A percentile compares a stretch with the other conserved stretches of the same genome.
Evolutionary conservation across 2,329 filamentous ascomycete species (phyloP).

Genomic region (Dactylellina parvicollis): DNA sequence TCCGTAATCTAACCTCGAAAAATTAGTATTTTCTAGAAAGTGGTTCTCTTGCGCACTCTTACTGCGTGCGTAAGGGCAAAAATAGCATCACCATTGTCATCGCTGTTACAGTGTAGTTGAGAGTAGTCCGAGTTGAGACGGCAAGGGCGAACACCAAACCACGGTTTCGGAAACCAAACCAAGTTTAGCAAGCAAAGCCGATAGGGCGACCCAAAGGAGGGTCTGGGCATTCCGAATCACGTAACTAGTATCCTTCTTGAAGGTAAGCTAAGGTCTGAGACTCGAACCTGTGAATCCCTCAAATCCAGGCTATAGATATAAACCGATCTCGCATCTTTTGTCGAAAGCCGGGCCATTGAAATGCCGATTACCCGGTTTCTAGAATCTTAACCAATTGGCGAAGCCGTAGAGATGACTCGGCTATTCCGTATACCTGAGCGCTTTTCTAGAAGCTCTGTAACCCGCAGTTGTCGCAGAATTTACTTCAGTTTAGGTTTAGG

Average conservation of each 20-base stretch:
- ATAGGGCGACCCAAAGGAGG: neutral
- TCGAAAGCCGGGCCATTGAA: neutral
- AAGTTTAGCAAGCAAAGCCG: slow-evolving; percentile 20
- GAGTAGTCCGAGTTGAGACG: slow-evolving; percentile 22
- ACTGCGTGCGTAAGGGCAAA: slow-evolving; percentile 11
- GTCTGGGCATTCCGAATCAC: slow-evolving; percentile 29
- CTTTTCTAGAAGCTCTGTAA: too few species aligned
- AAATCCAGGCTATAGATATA: slow-evolving; percentile 8
- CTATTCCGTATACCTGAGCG: too few species aligned
- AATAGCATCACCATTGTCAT: slow-evolving; percentile 14
- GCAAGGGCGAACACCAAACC: slow-evolving; percentile 29
- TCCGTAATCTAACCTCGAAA: too few species aligned
- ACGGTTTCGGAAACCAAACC: slow-evolving; percentile 26
- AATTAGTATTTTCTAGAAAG: too few species aligned
- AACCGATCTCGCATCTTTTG: neutral
- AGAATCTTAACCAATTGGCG: neutral
- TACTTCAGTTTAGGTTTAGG: too few species aligned
- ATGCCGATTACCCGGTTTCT: slow-evolving; percentile 36
- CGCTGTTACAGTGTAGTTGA: slow-evolving; percentile 15
- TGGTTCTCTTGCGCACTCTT: neutral
- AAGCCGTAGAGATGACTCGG: too few species aligned
- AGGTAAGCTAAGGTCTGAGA: slow-evolving; percentile 19
- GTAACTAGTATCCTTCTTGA: slow-evolving; percentile 16
- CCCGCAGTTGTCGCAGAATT: too few species aligned
- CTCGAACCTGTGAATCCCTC: too few species aligned